Evolutionary conservation across 1,284 basidiomycete genomes (phyloP).

Genomic region (Malassezia vespertilionis): DNA sequence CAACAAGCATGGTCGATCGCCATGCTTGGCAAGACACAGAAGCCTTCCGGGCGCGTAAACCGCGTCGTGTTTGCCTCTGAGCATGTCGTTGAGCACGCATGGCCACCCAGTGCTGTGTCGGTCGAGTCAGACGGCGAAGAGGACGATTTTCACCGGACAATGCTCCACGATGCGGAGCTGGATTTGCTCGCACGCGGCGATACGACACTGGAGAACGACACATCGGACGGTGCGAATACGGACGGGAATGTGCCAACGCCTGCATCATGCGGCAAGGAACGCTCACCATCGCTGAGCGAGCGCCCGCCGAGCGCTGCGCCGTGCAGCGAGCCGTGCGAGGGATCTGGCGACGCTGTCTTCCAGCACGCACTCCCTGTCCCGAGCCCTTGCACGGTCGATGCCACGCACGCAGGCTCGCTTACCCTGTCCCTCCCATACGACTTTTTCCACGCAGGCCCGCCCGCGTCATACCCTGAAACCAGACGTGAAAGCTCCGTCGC

Average conservation of each 20-base stretch:
- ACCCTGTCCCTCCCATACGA: conserved; percentile 31
- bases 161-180: conserved; percentile 34
- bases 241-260: conserved; percentile 13
- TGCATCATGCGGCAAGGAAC: background rate
- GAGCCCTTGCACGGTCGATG: conserved; percentile 20
- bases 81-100: background rate
- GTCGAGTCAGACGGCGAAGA: conserved; percentile 27
- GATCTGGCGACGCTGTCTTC: conserved; percentile 24
- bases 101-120: background rate
- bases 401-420: conserved; percentile 28
- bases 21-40: background rate
- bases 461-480: too few relatives aligned
- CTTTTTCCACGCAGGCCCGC: background rate
- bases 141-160: conserved; percentile 40
- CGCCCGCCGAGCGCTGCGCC: background rate
- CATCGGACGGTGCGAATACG: conserved; percentile 4
- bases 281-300: background rate
- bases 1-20: conserved; percentile 9
- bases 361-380: conserved; percentile 33
- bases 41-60: background rate
- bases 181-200: conserved; percentile 24
- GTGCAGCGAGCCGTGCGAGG: background rate
- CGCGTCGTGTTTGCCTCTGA: background rate
- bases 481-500: too few relatives aligned
- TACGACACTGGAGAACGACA: conserved; percentile 8